Evolutionary conservation across 176 grass and related monocot species (phyloP), one percentile per base, ranked within the genome.

Genomic region (Triticum turgidum): DNA sequence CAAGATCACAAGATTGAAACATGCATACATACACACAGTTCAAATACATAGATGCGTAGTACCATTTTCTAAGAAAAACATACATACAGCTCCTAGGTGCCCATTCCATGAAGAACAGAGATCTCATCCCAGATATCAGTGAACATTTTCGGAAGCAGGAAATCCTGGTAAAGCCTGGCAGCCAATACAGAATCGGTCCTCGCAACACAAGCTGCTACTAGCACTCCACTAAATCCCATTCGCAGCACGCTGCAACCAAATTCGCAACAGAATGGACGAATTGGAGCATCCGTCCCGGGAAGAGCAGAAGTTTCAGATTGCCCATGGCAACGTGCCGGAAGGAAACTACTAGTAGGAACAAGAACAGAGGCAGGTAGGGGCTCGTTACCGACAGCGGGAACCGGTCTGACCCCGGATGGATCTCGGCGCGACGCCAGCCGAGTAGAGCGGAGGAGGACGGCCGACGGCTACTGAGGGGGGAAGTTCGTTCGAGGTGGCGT

Each of bases 101-200:
- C 32, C 47, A 82, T 47, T 89, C 47, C 61, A 9, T 11, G 4
- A 6, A 38, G 13, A n/a, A 72, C 29, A 32, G 15, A 65, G 66
- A 89, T 65, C 22, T 25, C n/a, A 89, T 65, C 22, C 13, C n/a
- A 54, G 29, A 89, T 66, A 44, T 10, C n/a, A 2, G 30, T 30
- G 20, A 88, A 35, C 29, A 64, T 77, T 84, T 82, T 51, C 70
- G 18, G 13, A 70, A 70, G 88, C 30, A 81, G 13, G 52, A 82
- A 54, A 54, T 73, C 38, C 38, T 76, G 0, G 35, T 6, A 49
- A 13, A 86, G 2, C 62, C 52, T 90, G 32, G 17, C 29, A 30
- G 39, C 4, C 64, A 54, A 14, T 42, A 56, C 30, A 27, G 39
- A 65, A 10, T 11, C 21, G 1, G 17, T 54, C 12, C 10, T 30